Conservation (phyloP, 2,329 filamentous ascomycete species). For the Penicillium sp. region DNA sequence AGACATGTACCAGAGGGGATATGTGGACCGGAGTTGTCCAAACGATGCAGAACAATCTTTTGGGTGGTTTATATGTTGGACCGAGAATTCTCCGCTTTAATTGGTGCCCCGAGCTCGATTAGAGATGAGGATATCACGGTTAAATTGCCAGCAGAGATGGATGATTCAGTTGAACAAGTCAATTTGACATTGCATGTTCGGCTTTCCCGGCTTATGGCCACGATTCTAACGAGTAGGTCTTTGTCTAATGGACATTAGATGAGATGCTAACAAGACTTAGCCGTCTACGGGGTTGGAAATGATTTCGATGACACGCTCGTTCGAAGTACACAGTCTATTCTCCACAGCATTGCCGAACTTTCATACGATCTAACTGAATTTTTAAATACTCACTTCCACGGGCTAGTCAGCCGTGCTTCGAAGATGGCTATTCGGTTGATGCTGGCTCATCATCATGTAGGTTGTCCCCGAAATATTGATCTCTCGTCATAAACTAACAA, state of each 20-base stretch:
- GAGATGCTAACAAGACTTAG: constrained; percentile 2
- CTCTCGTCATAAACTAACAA: neutral
- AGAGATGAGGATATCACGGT: constrained; percentile 29
- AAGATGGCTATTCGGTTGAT: constrained; percentile 26
- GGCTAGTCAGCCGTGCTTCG: constrained; percentile 22
- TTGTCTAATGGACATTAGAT: too few relatives aligned
- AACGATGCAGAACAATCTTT: constrained; percentile 25
- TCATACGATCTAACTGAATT: constrained; percentile 24
- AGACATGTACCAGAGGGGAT: constrained; percentile 25
- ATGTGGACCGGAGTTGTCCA: constrained; percentile 20
- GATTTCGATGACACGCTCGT: constrained; percentile 23
- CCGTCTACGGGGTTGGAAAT: constrained; percentile 25
- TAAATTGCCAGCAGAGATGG: constrained; percentile 19
- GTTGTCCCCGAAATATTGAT: neutral
- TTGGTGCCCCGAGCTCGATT: constrained; percentile 27
- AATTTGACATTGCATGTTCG: constrained; percentile 26
- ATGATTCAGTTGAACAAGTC: constrained; percentile 19
- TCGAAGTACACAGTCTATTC: constrained; percentile 24
- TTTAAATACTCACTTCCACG: constrained; percentile 23
- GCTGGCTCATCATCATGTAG: constrained; percentile 27
- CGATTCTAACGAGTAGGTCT: constrained; percentile 24
- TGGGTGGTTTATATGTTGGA: constrained; percentile 31
- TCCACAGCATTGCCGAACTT: constrained; percentile 24
- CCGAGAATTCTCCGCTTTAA: constrained; percentile 26
- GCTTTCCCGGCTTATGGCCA: constrained; percentile 24